Conservation (phyloP, 2,329 filamentous ascomycete genomes). For the Fusarium siculi region DNA sequence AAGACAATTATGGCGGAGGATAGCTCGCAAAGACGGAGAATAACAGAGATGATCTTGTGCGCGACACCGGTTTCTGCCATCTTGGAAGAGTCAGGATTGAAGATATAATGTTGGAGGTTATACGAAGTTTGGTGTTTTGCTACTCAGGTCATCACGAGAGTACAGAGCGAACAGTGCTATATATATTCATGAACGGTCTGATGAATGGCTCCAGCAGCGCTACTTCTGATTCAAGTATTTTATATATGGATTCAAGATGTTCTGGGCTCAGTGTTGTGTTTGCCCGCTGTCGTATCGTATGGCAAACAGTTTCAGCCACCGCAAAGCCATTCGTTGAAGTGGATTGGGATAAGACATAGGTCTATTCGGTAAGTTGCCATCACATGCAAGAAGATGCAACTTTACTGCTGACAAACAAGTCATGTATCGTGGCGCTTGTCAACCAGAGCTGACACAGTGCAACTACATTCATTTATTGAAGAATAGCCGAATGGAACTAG, state of each 20-base stretch:
- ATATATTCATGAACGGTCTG: no score
- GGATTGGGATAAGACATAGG: rapidly evolving
- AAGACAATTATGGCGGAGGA: not conserved
- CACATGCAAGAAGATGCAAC: not conserved
- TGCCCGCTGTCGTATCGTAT: rapidly evolving
- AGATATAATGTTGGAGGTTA: not conserved
- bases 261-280: rapidly evolving
- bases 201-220: rapidly evolving
- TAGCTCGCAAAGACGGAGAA: not conserved
- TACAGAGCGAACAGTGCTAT: not conserved
- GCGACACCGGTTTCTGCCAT: slow-evolving; percentile 2
- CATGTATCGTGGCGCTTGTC: not conserved
- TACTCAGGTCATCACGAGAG: no score
- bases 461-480: not conserved
- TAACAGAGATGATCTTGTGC: not conserved
- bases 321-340: no score
- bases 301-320: rapidly evolving
- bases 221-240: rapidly evolving
- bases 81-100: not conserved
- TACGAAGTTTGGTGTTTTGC: rapidly evolving
- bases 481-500: not conserved
- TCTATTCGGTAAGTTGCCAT: rapidly evolving
- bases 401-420: not conserved
- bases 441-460: not conserved
- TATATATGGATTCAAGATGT: rapidly evolving